Evolutionary conservation across 2,329 filamentous ascomycete species (phyloP).

Genomic region (Aspergillus sp.): DNA sequence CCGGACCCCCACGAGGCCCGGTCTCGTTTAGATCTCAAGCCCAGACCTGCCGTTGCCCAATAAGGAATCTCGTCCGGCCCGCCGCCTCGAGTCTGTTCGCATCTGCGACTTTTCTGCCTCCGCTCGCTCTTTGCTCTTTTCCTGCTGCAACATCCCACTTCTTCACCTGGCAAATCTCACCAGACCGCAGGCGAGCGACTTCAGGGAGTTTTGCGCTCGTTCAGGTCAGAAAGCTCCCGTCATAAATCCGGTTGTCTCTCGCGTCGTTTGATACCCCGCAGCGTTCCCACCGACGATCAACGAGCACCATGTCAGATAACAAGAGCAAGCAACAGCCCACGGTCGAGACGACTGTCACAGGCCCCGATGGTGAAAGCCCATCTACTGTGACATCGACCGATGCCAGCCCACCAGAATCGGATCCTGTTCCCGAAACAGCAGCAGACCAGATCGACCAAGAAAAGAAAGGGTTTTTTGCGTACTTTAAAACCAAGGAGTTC

Average conservation of each 20-base stretch:
- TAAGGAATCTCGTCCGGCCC: background rate
- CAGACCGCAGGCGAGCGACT: conserved; percentile 50
- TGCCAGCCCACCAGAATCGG: conserved; percentile 16
- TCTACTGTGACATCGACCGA: conserved; percentile 18
- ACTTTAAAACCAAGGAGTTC: conserved; percentile 81
- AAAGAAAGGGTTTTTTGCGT: conserved; percentile 60
- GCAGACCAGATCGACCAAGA: conserved; percentile 41
- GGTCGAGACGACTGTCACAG: conserved; percentile 21
- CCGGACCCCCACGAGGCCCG: background rate
- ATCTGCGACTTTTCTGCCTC: conserved; percentile 4
- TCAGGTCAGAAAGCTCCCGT: conserved; percentile 49
- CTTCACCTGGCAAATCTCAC: conserved; percentile 10
- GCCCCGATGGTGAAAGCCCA: conserved; percentile 16
- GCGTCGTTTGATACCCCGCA: background rate
- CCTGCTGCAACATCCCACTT: background rate
- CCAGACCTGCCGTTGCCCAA: conserved; percentile 3
- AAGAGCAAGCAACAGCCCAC: conserved; percentile 27
- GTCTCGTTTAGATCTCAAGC: conserved; percentile 8
- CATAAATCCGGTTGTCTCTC: background rate
- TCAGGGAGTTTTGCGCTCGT: conserved; percentile 59
- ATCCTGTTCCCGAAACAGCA: conserved; percentile 21
- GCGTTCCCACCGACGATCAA: background rate
- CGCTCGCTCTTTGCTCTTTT: conserved; percentile 9
- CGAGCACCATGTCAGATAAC: conserved; percentile 26
- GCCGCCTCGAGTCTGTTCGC: conserved; percentile 1